A percentile compares a stretch with the other conserved stretches of the same genome.
phyloP scores from a whole-genome alignment of 148 eudicot genomes.

The Cornus controversa region DNA sequence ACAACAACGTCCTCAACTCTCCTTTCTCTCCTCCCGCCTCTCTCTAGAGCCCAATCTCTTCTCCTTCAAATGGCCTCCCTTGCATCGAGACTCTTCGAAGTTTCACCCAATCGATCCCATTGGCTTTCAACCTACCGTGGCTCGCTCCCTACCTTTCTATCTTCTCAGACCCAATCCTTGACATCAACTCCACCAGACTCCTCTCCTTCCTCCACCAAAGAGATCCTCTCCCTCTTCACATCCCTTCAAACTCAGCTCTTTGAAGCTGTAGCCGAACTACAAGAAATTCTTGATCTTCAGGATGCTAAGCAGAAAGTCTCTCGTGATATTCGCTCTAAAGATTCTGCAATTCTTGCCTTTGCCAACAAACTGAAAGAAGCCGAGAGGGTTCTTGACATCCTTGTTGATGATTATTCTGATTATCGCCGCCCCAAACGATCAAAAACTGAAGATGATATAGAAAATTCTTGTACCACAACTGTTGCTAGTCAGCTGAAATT shows the following conservation, averaged over 20 bases:
- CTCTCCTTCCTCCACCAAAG: conserved; percentile 64
- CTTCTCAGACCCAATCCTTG: conserved; percentile 53
- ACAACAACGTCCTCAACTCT: conserved; percentile 59
- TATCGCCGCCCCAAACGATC: conserved; percentile 67
- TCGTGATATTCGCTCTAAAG: conserved; percentile 60
- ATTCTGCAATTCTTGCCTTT: conserved; percentile 63
- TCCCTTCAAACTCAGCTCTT: conserved; percentile 80
- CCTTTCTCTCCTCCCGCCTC: conserved; percentile 84
- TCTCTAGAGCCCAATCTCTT: conserved; percentile 80
- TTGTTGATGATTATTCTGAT: conserved; percentile 88
- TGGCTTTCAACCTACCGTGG: conserved; percentile 89
- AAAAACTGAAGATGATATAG: conserved; percentile 46
- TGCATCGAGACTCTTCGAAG: conserved; percentile 71
- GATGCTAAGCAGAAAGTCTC: conserved; percentile 63
- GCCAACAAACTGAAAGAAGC: conserved; percentile 86
- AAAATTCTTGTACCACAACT: conserved; percentile 50
- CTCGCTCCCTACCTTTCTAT: conserved; percentile 69
- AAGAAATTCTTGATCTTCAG: conserved; percentile 91
- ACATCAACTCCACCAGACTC: conserved; percentile 43
- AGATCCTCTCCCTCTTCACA: conserved; percentile 60
- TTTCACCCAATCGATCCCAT: conserved; percentile 72
- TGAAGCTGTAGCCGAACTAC: conserved; percentile 90
- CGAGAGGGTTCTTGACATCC: conserved; percentile 76
- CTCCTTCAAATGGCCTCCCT: conserved; percentile 82
- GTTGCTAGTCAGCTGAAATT: conserved; percentile 67